Base-by-base conservation (phyloP, 805 yeast genomes). In the Zygoascus bituminiphila region DNA sequence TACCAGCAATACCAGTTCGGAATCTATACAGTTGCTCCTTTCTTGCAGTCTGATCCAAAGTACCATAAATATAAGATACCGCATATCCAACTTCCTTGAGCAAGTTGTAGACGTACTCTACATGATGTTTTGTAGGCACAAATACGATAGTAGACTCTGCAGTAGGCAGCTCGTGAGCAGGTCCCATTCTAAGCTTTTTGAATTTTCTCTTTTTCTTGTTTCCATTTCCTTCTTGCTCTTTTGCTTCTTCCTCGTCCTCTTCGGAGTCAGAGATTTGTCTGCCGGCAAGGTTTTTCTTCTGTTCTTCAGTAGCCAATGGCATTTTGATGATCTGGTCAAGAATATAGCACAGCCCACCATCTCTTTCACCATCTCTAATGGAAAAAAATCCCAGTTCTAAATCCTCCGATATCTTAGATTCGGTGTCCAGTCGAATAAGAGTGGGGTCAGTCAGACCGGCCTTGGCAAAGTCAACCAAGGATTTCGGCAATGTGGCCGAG, bases 91-190 rank as follows among this genome's bases (percentile, higher is more conserved):
- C 80, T 25, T 79, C 79, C 58, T 76, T 79, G 50, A 93, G 70
- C 50, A 93, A 63, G 2, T 71, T 72, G 3, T 91, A 73, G 45
- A 93, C 74, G 62, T 88, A 94, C 67, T 93, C 99, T 20, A 93
- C 98, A 67, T 93, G 98, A 68, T 93, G 98, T 68, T 88, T 84
- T 0, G 99, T 93, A 42, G 98, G 98, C 6, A 88, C 97, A 59
- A 93, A 93, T 2, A 93, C 76, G 56, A 93, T 88, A 1, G 98
- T 93, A 3, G 98, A 87, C 53, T 78, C 71, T 51, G 81, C 81
- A 2, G 95, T 82, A 1, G 97, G 96, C 51, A 91, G 68, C 50
- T 81, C 89, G 58, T 81, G 84, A 0, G 95, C 95, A 1, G 82
- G 77, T 5, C 95, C 91, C 41, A 82, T 69, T 56, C 79, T 75